Percentiles rank a stretch among this genome's conserved stretches.
These are phyloP conservation scores for Penicillium sp. DNA, from an alignment of 2,329 filamentous ascomycete species.

Conservation along the genomic window DNA sequence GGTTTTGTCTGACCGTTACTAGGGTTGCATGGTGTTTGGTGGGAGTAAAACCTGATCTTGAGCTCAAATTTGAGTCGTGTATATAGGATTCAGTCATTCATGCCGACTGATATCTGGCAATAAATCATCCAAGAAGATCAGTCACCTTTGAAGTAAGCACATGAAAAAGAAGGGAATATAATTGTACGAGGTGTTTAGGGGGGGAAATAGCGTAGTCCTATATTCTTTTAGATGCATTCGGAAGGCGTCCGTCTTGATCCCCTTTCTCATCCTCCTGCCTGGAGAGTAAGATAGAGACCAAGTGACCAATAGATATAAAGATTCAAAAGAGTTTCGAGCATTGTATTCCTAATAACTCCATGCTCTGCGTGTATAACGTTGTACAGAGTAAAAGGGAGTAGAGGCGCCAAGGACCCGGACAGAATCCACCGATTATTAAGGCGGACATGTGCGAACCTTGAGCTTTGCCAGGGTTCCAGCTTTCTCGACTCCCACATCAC, in stretches of 20 bases:
- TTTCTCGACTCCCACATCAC: constrained; percentile 14
- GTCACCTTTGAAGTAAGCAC: not conserved
- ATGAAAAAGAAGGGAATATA: not conserved
- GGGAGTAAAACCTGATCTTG: constrained; percentile 5
- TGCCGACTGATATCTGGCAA: not conserved
- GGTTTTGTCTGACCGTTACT: not conserved
- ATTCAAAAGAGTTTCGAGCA: not conserved
- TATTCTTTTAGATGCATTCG: too few species aligned
- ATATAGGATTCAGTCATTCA: constrained; percentile 8
- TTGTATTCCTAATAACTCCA: not conserved
- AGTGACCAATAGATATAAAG: not conserved
- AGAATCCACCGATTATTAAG: constrained; percentile 22
- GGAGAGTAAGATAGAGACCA: not conserved
- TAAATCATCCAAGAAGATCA: not conserved
- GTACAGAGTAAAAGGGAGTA: not conserved
- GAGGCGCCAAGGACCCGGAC: constrained; percentile 3
- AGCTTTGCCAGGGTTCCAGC: constrained; percentile 18
- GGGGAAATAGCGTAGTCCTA: too few species aligned
- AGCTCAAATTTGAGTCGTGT: constrained; percentile 5
- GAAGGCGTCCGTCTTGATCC: too few species aligned
- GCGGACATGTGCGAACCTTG: constrained; percentile 16
- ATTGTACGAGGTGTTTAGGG: too few species aligned
- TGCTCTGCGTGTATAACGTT: not conserved
- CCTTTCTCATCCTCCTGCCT: too few species aligned
- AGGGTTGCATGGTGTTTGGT: constrained; percentile 11